Evolutionary conservation across 108 stramenopile genomes (phyloP).

Genomic region (Skeletonema grethae): DNA sequence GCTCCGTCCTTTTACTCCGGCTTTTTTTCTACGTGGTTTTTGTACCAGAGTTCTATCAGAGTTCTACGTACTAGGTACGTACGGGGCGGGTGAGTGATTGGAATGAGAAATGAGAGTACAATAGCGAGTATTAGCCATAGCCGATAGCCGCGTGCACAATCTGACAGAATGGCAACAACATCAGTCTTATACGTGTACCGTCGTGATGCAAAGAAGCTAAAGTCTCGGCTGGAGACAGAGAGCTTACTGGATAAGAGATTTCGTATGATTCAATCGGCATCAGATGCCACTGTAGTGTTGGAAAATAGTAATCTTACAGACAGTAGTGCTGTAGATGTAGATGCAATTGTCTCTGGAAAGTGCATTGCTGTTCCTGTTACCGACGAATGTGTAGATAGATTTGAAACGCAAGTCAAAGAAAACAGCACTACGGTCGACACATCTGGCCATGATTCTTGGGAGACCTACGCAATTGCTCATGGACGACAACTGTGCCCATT

Average conservation of each 20-base stretch:
- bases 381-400: conserved; percentile 8
- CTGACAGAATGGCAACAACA: neutral
- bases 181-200: conserved; percentile 41
- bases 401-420: conserved; percentile 15
- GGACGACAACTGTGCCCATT: conserved; percentile 36
- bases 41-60: too few relatives aligned
- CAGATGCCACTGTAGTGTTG: neutral
- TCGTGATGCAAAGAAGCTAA: conserved; percentile 60
- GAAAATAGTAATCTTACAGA: neutral
- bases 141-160: too few relatives aligned
- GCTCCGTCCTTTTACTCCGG: too few relatives aligned
- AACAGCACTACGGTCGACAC: conserved; percentile 27
- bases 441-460: conserved; percentile 1
- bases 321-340: neutral
- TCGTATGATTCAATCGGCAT: conserved; percentile 62
- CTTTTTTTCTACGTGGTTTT: too few relatives aligned
- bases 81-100: too few relatives aligned
- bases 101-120: too few relatives aligned
- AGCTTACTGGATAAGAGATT: conserved; percentile 59
- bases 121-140: too few relatives aligned
- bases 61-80: too few relatives aligned
- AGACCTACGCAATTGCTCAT: conserved; percentile 14
- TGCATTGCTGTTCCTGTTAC: conserved; percentile 47
- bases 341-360: conserved; percentile 7
- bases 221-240: conserved; percentile 48